A percentile compares a stretch with the other conserved stretches of the same genome.
Evolutionary conservation across 148 eudicot species (phyloP).

Genomic region (Heliamphora exappendiculata): DNA sequence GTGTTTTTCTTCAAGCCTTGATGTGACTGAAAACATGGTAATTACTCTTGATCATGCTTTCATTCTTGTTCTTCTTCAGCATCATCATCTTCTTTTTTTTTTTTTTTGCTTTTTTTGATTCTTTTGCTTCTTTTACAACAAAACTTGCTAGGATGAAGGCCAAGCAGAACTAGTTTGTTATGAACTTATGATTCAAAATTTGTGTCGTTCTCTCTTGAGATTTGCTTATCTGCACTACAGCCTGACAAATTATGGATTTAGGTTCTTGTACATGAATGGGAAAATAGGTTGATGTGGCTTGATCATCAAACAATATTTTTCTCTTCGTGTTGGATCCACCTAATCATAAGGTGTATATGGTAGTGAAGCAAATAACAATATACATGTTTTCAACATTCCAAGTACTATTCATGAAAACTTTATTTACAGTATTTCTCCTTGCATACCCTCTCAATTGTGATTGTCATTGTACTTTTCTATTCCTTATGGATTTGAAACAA

Average conservation of each 20-base stretch:
- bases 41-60: background rate
- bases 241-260: background rate
- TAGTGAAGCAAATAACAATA: background rate
- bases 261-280: background rate
- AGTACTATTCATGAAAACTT: background rate
- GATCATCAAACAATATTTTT: background rate
- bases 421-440: background rate
- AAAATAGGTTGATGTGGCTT: background rate
- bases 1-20: background rate
- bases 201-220: background rate
- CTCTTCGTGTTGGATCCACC: background rate
- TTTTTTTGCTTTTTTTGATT: background rate
- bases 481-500: background rate
- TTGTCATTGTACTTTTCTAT: background rate
- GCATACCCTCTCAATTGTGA: background rate
- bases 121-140: background rate
- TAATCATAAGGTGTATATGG: background rate
- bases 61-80: background rate
- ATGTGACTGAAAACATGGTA: conserved; percentile 1
- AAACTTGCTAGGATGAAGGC: background rate
- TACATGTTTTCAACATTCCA: background rate
- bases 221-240: too few relatives aligned
- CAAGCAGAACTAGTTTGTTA: background rate
- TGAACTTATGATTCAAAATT: background rate
- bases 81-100: background rate